These are phyloP conservation scores for Aspergillus cristatus DNA, from an alignment of 495 filamentous ascomycete genomes.

Conservation along the genomic window DNA sequence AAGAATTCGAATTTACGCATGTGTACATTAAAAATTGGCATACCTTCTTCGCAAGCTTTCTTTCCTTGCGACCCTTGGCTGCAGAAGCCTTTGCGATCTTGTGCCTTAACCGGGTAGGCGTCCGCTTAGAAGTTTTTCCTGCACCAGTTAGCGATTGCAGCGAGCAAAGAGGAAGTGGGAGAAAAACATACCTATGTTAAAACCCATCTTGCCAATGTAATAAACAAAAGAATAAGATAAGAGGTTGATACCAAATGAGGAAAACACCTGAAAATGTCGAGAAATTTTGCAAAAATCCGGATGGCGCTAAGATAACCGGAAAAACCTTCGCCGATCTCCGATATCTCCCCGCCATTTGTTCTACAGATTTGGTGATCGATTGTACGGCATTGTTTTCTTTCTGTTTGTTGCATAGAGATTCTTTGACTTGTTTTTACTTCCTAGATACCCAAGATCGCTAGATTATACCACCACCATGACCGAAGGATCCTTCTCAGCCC, in stretches of 20 bases:
- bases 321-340: constrained; percentile 33
- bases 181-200: constrained; percentile 38
- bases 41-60: constrained; percentile 79
- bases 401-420: constrained; percentile 6
- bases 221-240: constrained; percentile 9
- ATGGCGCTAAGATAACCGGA: constrained; percentile 38
- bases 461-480: constrained; percentile 16
- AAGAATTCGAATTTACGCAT: constrained; percentile 1
- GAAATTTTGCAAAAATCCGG: constrained; percentile 18
- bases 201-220: constrained; percentile 31
- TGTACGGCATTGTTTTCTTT: constrained; percentile 5
- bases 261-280: constrained; percentile 17
- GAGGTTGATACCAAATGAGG: constrained; percentile 3
- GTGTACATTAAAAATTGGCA: not conserved
- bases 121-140: constrained; percentile 94
- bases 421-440: constrained; percentile 2
- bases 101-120: constrained; percentile 76
- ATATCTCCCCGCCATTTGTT: too few species aligned
- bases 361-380: too few species aligned
- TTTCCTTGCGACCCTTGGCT: constrained; percentile 81
- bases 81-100: constrained; percentile 93
- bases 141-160: not conserved
- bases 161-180: not conserved
- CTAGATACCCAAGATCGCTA: constrained; percentile 1
- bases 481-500: constrained; percentile 46